A percentile compares a stretch with the other conserved stretches of the same genome.
Conservation (phyloP, 768 basidiomycete species). For the Gymnopilus dilepis region DNA sequence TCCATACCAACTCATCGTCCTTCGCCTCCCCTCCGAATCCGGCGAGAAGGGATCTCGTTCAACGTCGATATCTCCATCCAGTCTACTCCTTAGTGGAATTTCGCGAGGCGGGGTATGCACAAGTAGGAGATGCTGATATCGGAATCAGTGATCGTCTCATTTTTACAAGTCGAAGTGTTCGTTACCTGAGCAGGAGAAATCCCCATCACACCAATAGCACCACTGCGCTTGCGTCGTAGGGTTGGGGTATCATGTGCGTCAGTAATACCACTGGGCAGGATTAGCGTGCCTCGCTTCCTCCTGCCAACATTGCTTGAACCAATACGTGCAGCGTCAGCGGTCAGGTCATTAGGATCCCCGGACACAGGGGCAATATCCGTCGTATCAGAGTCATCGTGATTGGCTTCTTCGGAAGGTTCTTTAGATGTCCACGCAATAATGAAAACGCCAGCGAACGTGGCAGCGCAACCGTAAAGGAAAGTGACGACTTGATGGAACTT, state of each 20-base stretch:
- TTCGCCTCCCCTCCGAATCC: constrained; percentile 38
- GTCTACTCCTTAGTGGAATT: constrained; percentile 28
- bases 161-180: constrained; percentile 10
- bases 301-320: constrained; percentile 42
- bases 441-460: constrained; percentile 91
- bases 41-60: constrained; percentile 39
- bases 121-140: constrained; percentile 61
- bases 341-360: constrained; percentile 12
- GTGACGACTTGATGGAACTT: constrained; percentile 83
- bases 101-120: constrained; percentile 70
- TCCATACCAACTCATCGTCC: constrained; percentile 49
- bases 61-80: constrained; percentile 34
- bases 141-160: constrained; percentile 7
- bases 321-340: constrained; percentile 29
- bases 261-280: constrained; percentile 50
- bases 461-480: constrained; percentile 84
- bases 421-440: constrained; percentile 75
- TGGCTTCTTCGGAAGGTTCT: constrained; percentile 29
- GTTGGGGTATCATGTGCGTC: constrained; percentile 43
- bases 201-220: constrained; percentile 61
- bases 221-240: constrained; percentile 57
- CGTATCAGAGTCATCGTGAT: constrained; percentile 30
- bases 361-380: constrained; percentile 17
- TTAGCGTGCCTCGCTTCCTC: constrained; percentile 49
- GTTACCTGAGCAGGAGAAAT: constrained; percentile 78